These are phyloP conservation scores for Mastigamoeba balamuthi DNA, from an alignment of 78 protist species.

Conservation along the genomic window DNA sequence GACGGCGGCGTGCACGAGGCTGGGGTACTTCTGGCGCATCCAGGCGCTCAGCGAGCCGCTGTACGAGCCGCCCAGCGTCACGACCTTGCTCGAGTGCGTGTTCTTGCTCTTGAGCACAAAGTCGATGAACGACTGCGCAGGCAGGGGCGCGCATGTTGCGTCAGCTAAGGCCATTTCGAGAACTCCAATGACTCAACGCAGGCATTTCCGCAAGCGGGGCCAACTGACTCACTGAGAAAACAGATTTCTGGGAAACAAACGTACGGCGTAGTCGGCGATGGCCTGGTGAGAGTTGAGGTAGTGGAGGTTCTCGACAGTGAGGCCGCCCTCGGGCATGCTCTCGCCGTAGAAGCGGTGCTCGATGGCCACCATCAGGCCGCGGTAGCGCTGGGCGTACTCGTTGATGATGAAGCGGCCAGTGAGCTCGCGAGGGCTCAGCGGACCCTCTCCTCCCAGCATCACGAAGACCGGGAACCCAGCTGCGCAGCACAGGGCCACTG, in stretches of 20 bases:
- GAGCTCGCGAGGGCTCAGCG: too few species aligned
- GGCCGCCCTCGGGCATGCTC: neutral
- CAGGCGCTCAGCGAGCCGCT: neutral
- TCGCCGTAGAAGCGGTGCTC: conserved; percentile 49
- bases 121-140: neutral
- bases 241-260: neutral
- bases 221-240: neutral
- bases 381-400: neutral
- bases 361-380: conserved; percentile 9
- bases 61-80: neutral
- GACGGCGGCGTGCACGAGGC: too few species aligned
- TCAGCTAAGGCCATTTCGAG: conserved; percentile 1
- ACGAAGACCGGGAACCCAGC: too few species aligned
- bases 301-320: neutral
- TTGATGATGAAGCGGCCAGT: too few species aligned
- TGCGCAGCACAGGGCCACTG: too few species aligned
- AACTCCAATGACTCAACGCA: neutral
- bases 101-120: neutral
- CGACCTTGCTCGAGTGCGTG: too few species aligned
- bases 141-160: conserved; percentile 6
- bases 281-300: conserved; percentile 22
- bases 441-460: too few species aligned
- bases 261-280: conserved; percentile 5
- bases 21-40: too few species aligned
- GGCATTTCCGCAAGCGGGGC: neutral